Percentiles rank a stretch among this genome's conserved stretches.
These are phyloP conservation scores for Fusarium fujikuroi DNA, from an alignment of 2,329 filamentous ascomycete species.

Conservation along the genomic window DNA sequence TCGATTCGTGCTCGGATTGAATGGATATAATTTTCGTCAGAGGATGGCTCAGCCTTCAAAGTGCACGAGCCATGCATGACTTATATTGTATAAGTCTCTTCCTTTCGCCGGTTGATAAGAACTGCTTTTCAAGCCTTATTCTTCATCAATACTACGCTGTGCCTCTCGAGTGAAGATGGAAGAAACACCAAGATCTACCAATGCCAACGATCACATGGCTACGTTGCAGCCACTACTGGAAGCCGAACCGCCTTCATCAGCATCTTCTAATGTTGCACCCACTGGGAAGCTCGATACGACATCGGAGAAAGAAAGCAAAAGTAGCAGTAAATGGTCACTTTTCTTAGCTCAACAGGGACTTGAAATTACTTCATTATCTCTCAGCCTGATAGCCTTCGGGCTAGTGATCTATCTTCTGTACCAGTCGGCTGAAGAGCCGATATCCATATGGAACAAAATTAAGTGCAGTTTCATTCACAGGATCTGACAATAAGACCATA, in stretches of 20 bases:
- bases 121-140: too few relatives aligned
- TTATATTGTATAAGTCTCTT: neutral
- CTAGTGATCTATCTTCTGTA: neutral
- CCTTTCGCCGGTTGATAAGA: accelerated
- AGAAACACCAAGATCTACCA: neutral
- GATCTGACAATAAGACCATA: neutral
- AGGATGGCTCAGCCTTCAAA: neutral
- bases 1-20: neutral
- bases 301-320: neutral
- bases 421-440: neutral
- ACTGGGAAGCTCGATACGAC: neutral
- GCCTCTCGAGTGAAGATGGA: accelerated
- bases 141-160: accelerated
- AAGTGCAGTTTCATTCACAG: neutral
- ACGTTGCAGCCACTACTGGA: neutral
- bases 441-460: slow-evolving; percentile 19
- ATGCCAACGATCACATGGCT: accelerated
- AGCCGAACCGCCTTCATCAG: neutral
- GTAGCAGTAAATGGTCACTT: neutral
- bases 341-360: neutral
- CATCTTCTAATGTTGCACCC: neutral
- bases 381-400: neutral
- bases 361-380: neutral
- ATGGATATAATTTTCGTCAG: too few relatives aligned
- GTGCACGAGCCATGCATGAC: neutral